Evolutionary conservation across 2,329 filamentous ascomycete species (phyloP).

Genomic region (Fusarium acutatum): DNA sequence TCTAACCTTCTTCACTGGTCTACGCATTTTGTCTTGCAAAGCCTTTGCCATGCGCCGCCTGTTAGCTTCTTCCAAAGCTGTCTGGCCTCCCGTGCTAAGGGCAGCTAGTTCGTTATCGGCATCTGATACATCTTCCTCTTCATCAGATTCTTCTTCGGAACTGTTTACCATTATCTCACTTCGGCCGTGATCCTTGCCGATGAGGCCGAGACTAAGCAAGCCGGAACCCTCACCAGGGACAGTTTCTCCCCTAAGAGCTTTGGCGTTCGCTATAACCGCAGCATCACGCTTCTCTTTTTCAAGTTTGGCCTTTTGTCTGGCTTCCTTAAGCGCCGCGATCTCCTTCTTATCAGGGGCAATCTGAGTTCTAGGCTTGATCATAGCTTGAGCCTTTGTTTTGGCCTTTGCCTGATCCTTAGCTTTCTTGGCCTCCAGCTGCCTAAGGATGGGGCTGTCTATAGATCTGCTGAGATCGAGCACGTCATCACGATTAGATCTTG

Average conservation of each 20-base stretch:
- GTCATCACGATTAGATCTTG: constrained; percentile 56
- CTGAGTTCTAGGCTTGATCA: constrained; percentile 44
- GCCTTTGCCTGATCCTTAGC: constrained; percentile 42
- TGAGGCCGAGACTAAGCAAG: constrained; percentile 73
- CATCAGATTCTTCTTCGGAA: constrained; percentile 78
- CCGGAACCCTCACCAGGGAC: constrained; percentile 78
- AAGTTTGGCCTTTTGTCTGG: constrained; percentile 77
- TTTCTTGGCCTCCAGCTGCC: constrained; percentile 54
- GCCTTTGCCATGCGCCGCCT: constrained; percentile 53
- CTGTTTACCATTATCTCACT: constrained; percentile 92
- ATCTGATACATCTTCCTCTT: constrained; percentile 66
- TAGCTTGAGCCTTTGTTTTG: constrained; percentile 44
- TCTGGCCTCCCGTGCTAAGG: constrained; percentile 57
- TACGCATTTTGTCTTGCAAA: constrained; percentile 65
- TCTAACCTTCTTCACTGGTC: constrained; percentile 85
- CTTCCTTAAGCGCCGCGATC: constrained; percentile 67
- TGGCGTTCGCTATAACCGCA: constrained; percentile 74
- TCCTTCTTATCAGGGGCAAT: constrained; percentile 47
- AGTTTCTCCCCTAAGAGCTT: constrained; percentile 52
- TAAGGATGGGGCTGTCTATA: constrained; percentile 58
- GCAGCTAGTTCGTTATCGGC: constrained; percentile 62
- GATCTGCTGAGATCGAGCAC: constrained; percentile 57
- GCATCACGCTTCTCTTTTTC: constrained; percentile 78
- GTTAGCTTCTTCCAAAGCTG: constrained; percentile 59
- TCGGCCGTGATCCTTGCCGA: constrained; percentile 82